phyloP scores from a whole-genome alignment of 2,329 filamentous ascomycete species.

The Colletotrichum liaoningense region DNA sequence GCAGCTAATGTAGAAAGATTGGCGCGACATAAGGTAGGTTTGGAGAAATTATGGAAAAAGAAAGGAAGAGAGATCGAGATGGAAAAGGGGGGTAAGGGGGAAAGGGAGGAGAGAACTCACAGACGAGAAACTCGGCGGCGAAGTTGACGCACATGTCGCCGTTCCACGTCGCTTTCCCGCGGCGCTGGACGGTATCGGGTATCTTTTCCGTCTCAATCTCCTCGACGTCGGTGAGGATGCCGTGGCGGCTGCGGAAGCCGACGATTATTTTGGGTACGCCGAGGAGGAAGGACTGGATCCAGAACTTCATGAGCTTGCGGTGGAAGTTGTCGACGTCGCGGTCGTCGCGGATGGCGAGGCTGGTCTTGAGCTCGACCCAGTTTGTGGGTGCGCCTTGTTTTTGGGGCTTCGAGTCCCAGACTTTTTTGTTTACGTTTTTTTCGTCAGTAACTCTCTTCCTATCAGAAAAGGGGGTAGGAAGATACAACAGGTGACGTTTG shows the following conservation, averaged over 20 bases:
- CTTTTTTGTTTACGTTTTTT: conserved; percentile 43
- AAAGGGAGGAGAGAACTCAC: conserved; percentile 58
- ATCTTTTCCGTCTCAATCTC: conserved; percentile 85
- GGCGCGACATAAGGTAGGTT: not conserved
- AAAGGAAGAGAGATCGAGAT: not conserved
- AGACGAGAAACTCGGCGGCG: conserved; percentile 79
- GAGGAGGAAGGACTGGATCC: conserved; percentile 95
- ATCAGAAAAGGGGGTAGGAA: no score
- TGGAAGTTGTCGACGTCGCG: conserved; percentile 82
- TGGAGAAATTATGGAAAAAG: not conserved
- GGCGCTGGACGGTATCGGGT: conserved; percentile 77
- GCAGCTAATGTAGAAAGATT: no score
- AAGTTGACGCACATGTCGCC: conserved; percentile 96
- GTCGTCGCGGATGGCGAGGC: conserved; percentile 75
- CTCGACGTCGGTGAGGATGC: conserved; percentile 78
- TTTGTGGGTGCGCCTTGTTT: conserved; percentile 77
- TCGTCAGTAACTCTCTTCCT: no score
- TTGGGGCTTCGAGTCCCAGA: conserved; percentile 85
- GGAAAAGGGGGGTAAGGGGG: no score
- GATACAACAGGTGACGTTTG: no score
- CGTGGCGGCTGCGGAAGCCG: conserved; percentile 82
- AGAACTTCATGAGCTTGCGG: conserved; percentile 92
- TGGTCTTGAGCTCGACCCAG: conserved; percentile 96
- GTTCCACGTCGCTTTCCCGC: conserved; percentile 81
- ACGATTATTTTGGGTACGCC: conserved; percentile 93